A percentile compares a stretch with the other conserved stretches of the same genome.
phyloP scores from a whole-genome alignment of 192 early-diverging fungal species.

The Radiomyces spectabilis region DNA sequence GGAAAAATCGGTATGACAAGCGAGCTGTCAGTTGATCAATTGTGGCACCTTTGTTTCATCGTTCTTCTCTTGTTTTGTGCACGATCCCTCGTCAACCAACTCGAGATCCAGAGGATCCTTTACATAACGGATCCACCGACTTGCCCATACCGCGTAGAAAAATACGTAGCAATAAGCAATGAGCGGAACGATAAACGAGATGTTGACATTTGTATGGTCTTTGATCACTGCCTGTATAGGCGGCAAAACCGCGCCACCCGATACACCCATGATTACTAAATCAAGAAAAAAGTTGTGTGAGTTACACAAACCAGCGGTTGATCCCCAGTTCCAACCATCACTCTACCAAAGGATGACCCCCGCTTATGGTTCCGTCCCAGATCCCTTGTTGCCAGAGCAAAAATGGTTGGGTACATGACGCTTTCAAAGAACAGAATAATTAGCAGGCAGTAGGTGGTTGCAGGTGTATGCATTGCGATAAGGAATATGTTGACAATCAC shows the following conservation, averaged over 20 bases:
- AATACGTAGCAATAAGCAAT: too few species aligned
- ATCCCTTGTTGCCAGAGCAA: slow-evolving; percentile 20
- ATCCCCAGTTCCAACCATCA: neutral
- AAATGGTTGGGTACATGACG: slow-evolving; percentile 27
- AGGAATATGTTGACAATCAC: slow-evolving; percentile 11
- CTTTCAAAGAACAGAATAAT: slow-evolving; percentile 25
- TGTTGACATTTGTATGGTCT: too few species aligned
- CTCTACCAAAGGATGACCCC: slow-evolving; percentile 14
- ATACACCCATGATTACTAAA: slow-evolving; percentile 22
- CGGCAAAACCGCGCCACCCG: slow-evolving; percentile 19
- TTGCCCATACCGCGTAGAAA: too few species aligned
- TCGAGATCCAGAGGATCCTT: too few species aligned
- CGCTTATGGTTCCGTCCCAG: slow-evolving; percentile 22
- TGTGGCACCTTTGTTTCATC: too few species aligned
- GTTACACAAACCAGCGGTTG: neutral
- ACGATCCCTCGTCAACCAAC: too few species aligned
- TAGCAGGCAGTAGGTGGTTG: slow-evolving; percentile 17
- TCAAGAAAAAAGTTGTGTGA: neutral
- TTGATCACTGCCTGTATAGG: slow-evolving; percentile 21
- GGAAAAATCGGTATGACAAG: too few species aligned
- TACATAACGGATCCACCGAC: too few species aligned
- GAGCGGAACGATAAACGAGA: too few species aligned
- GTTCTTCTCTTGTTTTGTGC: too few species aligned
- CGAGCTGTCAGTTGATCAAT: too few species aligned
- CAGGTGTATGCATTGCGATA: slow-evolving; percentile 8